Base-by-base conservation (phyloP, 2,329 filamentous ascomycete species). In the Neonectria hederae region DNA sequence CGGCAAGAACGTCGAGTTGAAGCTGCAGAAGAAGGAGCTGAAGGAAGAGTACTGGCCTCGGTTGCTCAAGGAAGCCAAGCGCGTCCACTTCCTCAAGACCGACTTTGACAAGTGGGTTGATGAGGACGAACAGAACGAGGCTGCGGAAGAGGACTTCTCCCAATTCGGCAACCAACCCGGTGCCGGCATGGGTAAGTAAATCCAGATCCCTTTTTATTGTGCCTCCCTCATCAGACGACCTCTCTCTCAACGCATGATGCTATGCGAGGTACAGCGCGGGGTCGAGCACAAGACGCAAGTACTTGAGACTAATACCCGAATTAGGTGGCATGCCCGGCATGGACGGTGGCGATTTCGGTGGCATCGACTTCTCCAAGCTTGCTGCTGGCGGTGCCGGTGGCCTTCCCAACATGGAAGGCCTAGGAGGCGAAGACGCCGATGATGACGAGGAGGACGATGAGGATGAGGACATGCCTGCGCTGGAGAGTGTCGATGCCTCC, bases 61-160 rank as follows among this genome's bases (percentile, higher is more conserved):
- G 69, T 87, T 99, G 76, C 87, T 97, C 79, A 97, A 97, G 90
- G 92, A 95, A 65, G 81, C 84, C 72, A 91, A 93, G 87, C 97
- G 93, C 86, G 83, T 92, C 59, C 96, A 98, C 84, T 99, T 94
- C 88, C 83, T 99, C 76, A 97, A 97, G 90, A 98, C 96, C 70
- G 92, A 99, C 84, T 99, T 99, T 75, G 94, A 97, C 85, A 97
- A 97, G 91, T 97, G 94, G 94, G 92, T 97, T 76, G 94, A 97
- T 74, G 93, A 97, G 88, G 94, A 99, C 78, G 96, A 99, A 88
- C 96, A 99, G 85, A 92, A 98, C 77, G 94, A 93, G 81, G 90
- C 88, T 65, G 84, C 88, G 53, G 93, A 97, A 70, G 94, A 97
- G 61, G 94, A 97, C 80, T 82, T 90, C 73, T 87, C 86, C 69